Evolutionary conservation across 1,284 basidiomycete species (phyloP).

Genomic region (Calocybe gambosa): DNA sequence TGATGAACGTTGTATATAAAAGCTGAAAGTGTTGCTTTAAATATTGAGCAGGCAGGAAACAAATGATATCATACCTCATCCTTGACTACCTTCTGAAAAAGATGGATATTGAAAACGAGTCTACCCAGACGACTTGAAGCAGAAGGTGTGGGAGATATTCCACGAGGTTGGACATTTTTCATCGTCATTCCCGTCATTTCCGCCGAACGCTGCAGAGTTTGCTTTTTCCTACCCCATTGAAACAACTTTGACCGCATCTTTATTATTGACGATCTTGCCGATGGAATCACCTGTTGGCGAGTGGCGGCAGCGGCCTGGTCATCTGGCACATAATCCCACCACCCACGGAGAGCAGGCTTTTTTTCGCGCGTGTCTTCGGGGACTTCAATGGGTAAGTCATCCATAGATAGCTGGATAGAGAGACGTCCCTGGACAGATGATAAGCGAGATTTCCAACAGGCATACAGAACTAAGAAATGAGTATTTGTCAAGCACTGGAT

Average conservation of each 20-base stretch:
- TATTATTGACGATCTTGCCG: not conserved
- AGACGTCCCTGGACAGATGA: slow-evolving; percentile 50
- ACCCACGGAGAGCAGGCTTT: slow-evolving; percentile 34
- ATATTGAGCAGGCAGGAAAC: too few species aligned
- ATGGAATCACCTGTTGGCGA: not conserved
- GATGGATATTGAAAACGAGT: slow-evolving; percentile 46
- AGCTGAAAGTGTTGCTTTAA: slow-evolving; percentile 29
- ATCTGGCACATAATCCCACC: slow-evolving; percentile 47
- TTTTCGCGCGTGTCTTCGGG: slow-evolving; percentile 23
- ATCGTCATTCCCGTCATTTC: not conserved
- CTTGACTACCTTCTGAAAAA: slow-evolving; percentile 50
- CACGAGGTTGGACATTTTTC: not conserved
- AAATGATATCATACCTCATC: slow-evolving; percentile 45
- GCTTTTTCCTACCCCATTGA: not conserved
- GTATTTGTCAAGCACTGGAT: not conserved
- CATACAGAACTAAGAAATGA: slow-evolving; percentile 42
- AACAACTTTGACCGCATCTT: slow-evolving; percentile 6
- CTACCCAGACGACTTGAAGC: slow-evolving; percentile 40
- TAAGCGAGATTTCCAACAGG: slow-evolving; percentile 50
- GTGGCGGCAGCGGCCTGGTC: slow-evolving; percentile 5
- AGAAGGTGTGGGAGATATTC: slow-evolving; percentile 30
- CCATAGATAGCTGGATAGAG: slow-evolving; percentile 44
- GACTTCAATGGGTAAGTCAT: slow-evolving; percentile 29
- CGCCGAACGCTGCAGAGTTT: not conserved
- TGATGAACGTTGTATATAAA: slow-evolving; percentile 51